Conservation (phyloP, 148 eudicot species). For the Arbutus unedo region DNA sequence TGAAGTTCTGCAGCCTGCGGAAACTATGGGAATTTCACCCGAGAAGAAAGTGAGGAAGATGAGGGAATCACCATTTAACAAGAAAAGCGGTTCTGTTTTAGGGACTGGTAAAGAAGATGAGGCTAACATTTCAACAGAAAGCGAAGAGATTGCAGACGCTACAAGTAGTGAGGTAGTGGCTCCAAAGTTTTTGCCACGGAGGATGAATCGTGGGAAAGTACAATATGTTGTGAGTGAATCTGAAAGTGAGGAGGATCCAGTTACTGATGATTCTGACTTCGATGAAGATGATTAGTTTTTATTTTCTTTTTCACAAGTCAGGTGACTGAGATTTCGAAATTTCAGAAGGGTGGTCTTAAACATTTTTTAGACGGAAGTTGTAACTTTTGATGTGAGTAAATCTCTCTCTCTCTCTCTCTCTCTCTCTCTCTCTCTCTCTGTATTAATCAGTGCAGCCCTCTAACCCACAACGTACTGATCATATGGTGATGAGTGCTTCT, state of each 20-base stretch:
- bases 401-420: too few relatives aligned
- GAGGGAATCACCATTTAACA: constrained; percentile 84
- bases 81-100: constrained; percentile 68
- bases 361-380: too few relatives aligned
- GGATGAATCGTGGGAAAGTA: constrained; percentile 36
- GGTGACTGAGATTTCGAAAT: neutral
- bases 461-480: too few relatives aligned
- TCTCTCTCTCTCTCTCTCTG: too few relatives aligned
- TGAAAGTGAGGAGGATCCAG: constrained; percentile 45
- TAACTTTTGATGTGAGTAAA: too few relatives aligned
- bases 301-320: neutral
- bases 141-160: constrained; percentile 21
- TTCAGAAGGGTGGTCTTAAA: too few relatives aligned
- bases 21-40: constrained; percentile 51
- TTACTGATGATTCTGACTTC: constrained; percentile 35
- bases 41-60: constrained; percentile 88
- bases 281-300: constrained; percentile 28
- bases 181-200: constrained; percentile 48
- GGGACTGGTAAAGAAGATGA: constrained; percentile 23
- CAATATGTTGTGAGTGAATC: constrained; percentile 59
- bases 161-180: constrained; percentile 33
- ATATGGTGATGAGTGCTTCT: too few relatives aligned
- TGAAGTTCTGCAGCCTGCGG: constrained; percentile 53
- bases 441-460: too few relatives aligned
- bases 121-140: constrained; percentile 15